Evolutionary conservation across 75 land plant species (phyloP).

Genomic region (Pinus albicaulis): DNA sequence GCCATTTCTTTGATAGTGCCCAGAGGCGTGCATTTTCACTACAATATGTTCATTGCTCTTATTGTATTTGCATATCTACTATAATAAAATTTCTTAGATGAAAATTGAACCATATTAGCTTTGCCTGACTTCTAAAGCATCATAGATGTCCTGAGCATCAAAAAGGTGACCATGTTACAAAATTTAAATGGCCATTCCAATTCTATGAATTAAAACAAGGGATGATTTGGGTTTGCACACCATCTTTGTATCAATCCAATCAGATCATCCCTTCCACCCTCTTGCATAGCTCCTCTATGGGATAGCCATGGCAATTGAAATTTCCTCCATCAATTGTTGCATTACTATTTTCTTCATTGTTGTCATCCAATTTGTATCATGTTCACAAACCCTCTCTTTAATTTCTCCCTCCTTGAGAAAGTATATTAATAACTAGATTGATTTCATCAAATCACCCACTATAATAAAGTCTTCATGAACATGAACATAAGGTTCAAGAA

Average conservation of each 20-base stretch:
- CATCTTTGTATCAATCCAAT: slow-evolving; percentile 48
- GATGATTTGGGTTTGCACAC: too few relatives aligned
- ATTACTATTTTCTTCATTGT: slow-evolving; percentile 87
- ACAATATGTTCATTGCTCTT: too few relatives aligned
- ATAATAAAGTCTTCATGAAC: slow-evolving; percentile 97
- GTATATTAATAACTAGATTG: slow-evolving; percentile 87
- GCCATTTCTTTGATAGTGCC: too few relatives aligned
- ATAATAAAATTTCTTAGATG: too few relatives aligned
- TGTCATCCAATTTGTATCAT: slow-evolving; percentile 98
- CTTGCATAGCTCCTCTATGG: slow-evolving; percentile 95
- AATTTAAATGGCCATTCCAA: too few relatives aligned
- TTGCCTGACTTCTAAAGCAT: too few relatives aligned
- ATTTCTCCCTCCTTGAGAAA: slow-evolving; percentile 99
- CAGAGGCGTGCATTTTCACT: too few relatives aligned
- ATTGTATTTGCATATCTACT: too few relatives aligned
- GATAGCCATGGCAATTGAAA: slow-evolving; percentile 62
- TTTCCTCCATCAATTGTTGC: slow-evolving; percentile 94
- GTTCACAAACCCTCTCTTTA: slow-evolving; percentile 90
- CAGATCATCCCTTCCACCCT: slow-evolving; percentile 95
- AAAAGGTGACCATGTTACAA: too few relatives aligned
- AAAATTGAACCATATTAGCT: too few relatives aligned
- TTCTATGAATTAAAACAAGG: too few relatives aligned
- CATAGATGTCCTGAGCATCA: too few relatives aligned
- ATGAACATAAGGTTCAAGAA: slow-evolving; percentile 90
- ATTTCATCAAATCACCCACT: slow-evolving; percentile 97